Evolutionary conservation across 1,284 basidiomycete genomes (phyloP), one percentile per base, ranked within the genome.

Genomic region (Dichomitus squalens): DNA sequence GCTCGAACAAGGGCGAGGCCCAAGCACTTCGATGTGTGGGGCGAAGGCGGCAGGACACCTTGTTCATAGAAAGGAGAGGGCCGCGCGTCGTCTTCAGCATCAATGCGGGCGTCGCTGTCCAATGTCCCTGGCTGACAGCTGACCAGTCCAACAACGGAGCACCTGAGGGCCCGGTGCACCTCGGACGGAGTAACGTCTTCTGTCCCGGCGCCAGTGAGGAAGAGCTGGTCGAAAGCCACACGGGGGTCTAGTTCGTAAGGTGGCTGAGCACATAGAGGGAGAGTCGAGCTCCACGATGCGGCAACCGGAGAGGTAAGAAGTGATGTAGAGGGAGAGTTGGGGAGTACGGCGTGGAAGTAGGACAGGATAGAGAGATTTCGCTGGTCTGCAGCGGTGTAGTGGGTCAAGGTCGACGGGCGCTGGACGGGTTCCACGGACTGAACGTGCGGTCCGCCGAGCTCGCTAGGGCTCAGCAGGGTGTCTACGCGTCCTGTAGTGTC

Each of bases 141-240:
- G 7, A 93, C 77, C 4, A 96, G 79, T 0, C 83, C 95, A 7
- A 97, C 92, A 21, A 98, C 65, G 1, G 88, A 85, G 0, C 91
- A 90, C 62, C 95, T 94, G 43, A 98, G 75, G 0, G 93, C 93
- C 3, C 83, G 75, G 0, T 74, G 73, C 25, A 92, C 72, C 70
- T 95, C 93, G 7, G 79, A 75, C 3, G 76, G 77, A 0, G 86
- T 79, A 49, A 94, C 85, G 58, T 94, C 92, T 64, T 95, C 91
- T 12, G 78, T 76, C 2, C 90, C 91, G 12, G 88, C 77, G 7
- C 92, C 92, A 0, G 79, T 75, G 31, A 96, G 75, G 44, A 87
- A 72, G 21, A 95, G 75, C 18, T 75, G 76, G 56, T 88, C 82
- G 40, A 95, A 74, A 0, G 84, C 82, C 8, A 70, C 65, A 0